Percentiles rank a stretch among this genome's conserved stretches.
phyloP scores from a whole-genome alignment of 2,329 filamentous ascomycete species.

The Aspergillus neoniger region DNA sequence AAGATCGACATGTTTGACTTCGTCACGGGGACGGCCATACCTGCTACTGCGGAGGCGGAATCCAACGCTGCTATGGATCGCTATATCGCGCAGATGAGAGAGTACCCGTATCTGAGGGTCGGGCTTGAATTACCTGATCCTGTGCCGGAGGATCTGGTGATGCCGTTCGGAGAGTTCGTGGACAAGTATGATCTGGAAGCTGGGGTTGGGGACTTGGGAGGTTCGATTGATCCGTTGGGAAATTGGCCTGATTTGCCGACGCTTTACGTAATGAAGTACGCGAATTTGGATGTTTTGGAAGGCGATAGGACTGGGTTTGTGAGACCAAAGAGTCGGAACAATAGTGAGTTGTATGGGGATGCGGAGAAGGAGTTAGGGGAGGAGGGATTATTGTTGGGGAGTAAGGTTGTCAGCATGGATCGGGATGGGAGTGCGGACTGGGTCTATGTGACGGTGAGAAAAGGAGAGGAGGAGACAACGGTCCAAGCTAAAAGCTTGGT shows the following conservation, averaged over 20 bases:
- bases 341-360: background rate
- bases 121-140: constrained; percentile 25
- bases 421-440: background rate
- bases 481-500: constrained; percentile 42
- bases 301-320: background rate
- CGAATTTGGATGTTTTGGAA: background rate
- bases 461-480: constrained; percentile 21
- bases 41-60: constrained; percentile 15
- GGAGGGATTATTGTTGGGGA: background rate
- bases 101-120: constrained; percentile 15
- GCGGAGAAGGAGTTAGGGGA: background rate
- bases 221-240: background rate
- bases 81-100: constrained; percentile 10
- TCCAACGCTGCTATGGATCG: constrained; percentile 7
- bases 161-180: constrained; percentile 20
- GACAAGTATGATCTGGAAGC: constrained; percentile 14
- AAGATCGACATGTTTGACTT: constrained; percentile 4
- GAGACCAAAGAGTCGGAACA: background rate
- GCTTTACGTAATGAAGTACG: constrained; percentile 13
- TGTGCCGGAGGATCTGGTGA: constrained; percentile 19
- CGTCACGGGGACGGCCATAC: background rate
- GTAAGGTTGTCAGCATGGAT: background rate
- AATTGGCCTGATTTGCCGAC: constrained; percentile 1
- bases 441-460: constrained; percentile 28
- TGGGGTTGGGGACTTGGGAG: background rate